A percentile compares a stretch with the other conserved stretches of the same genome.
phyloP scores from a whole-genome alignment of 2,329 filamentous ascomycete genomes.

The Exophiala calicioides region DNA sequence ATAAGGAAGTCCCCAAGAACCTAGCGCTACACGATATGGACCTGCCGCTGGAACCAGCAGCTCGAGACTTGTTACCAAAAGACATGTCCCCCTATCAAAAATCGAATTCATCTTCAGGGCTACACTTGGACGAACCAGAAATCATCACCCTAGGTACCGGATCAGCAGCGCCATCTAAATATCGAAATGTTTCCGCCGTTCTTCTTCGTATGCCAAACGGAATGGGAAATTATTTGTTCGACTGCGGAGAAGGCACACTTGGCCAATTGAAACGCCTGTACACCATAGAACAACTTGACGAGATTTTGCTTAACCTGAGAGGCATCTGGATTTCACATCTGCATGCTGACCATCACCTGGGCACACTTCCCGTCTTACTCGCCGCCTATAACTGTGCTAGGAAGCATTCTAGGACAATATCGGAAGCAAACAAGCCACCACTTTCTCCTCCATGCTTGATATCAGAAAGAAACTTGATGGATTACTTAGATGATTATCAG shows the following conservation, averaged over 20 bases:
- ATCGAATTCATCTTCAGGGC: slow-evolving; percentile 48
- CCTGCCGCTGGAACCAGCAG: slow-evolving; percentile 30
- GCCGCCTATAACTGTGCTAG: too few species aligned
- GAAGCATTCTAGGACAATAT: slow-evolving; percentile 7
- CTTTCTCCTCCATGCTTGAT: slow-evolving; percentile 54
- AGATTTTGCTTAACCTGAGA: slow-evolving; percentile 76
- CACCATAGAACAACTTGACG: slow-evolving; percentile 61
- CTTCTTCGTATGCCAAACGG: slow-evolving; percentile 75
- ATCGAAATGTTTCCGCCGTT: slow-evolving; percentile 91
- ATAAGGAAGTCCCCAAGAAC: slow-evolving; percentile 33
- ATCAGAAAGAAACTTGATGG: slow-evolving; percentile 69
- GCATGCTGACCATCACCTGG: slow-evolving; percentile 94
- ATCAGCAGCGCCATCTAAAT: slow-evolving; percentile 85
- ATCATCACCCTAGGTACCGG: slow-evolving; percentile 88
- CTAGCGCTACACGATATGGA: slow-evolving; percentile 32
- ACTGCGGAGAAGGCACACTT: slow-evolving; percentile 89
- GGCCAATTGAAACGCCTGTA: slow-evolving; percentile 81
- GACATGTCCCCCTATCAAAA: slow-evolving; percentile 5
- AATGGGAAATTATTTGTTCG: slow-evolving; percentile 84
- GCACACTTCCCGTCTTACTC: slow-evolving; percentile 71
- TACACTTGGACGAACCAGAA: slow-evolving; percentile 75
- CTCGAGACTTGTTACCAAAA: slow-evolving; percentile 32
- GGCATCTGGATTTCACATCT: slow-evolving; percentile 92
- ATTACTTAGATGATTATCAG: slow-evolving; percentile 77
- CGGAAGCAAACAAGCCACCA: slow-evolving; percentile 1